Percentiles rank a stretch among this genome's conserved stretches.
These are phyloP conservation scores for Fonsecaea pugnacius DNA, from an alignment of 2,329 filamentous ascomycete species.

Conservation along the genomic window DNA sequence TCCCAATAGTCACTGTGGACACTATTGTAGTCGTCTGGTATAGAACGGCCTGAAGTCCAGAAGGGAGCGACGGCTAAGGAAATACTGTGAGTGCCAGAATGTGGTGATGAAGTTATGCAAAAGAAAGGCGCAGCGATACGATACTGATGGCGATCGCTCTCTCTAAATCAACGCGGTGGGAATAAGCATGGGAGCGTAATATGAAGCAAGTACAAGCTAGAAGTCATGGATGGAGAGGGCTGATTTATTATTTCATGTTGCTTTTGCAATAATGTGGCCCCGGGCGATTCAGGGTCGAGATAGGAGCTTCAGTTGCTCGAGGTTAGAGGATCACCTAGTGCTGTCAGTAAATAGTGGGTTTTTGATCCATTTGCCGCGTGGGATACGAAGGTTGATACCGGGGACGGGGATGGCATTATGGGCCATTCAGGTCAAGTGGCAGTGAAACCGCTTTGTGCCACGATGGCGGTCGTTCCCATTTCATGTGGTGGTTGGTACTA, in stretches of 20 bases:
- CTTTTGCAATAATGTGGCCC: constrained; percentile 8
- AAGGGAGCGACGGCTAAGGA: background rate
- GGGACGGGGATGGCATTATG: constrained; percentile 12
- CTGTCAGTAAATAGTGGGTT: background rate
- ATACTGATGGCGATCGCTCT: background rate
- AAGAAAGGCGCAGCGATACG: background rate
- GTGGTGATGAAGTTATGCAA: background rate
- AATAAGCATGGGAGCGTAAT: constrained; percentile 1
- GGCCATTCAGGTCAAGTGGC: constrained; percentile 8
- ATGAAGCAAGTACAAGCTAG: constrained; percentile 10
- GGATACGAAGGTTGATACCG: constrained; percentile 25
- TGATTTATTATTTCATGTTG: constrained; percentile 12
- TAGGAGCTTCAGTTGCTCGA: constrained; percentile 7
- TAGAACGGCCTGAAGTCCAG: background rate
- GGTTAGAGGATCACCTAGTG: constrained; percentile 13
- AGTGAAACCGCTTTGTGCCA: constrained; percentile 17
- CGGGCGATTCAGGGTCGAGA: constrained; percentile 13
- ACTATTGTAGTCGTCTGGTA: background rate
- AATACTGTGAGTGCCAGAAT: background rate
- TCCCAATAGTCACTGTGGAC: background rate
- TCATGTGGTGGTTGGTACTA: constrained; percentile 7
- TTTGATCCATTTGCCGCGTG: constrained; percentile 20
- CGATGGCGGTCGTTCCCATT: constrained; percentile 9
- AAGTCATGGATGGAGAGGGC: constrained; percentile 14
- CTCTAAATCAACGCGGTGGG: constrained; percentile 5